Base-by-base conservation (phyloP, 2,329 filamentous ascomycete genomes). In the Sclerotinia trifoliorum region DNA sequence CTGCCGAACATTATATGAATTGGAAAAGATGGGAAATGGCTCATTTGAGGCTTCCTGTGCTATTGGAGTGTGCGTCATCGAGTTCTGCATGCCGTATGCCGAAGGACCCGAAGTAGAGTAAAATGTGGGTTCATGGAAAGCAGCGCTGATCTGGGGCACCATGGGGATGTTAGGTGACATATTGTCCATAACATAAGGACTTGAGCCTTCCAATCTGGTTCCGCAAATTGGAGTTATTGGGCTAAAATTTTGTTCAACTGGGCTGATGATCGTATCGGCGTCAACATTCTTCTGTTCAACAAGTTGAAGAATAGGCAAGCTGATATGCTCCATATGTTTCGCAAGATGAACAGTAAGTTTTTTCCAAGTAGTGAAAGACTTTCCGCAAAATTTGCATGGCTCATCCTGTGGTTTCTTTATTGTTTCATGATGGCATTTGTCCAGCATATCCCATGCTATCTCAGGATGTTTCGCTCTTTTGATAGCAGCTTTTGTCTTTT, bases 261-360 rank as follows among this genome's bases (percentile, higher is more conserved):
- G 88, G 75, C 88, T 90, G 77, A 91, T 88, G 71, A 90, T 82
- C 29, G 87, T 90, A 73, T 90, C 86, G 10, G 83, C 82, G 32
- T 84, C 81, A 24, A 89, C 79, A 60, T 83, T 81, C 70, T 80
- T 82, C 51, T 79, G 78, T 44, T 82, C 82, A 4, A 89, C 86
- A 3, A 89, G 81, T 21, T 82, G 80, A 67, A 96, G 82, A 44
- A 97, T 86, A 0, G 94, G 93, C 76, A 97, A 85, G 74, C 91
- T 92, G 76, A 97, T 91, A 72, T 93, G 88, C 78, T 97, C 93
- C 93, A 97, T 95, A 78, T 97, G 94, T 78, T 94, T 94, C 62
- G 93, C 93, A 77, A 97, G 80, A 79, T 97, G 94, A n/a, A 95
- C 92, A 0, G 92, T 96, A 70, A 97, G 81, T 80, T 96, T 96